Conservation (phyloP, 2,329 filamentous ascomycete species). For the Nothopassalora personata region DNA sequence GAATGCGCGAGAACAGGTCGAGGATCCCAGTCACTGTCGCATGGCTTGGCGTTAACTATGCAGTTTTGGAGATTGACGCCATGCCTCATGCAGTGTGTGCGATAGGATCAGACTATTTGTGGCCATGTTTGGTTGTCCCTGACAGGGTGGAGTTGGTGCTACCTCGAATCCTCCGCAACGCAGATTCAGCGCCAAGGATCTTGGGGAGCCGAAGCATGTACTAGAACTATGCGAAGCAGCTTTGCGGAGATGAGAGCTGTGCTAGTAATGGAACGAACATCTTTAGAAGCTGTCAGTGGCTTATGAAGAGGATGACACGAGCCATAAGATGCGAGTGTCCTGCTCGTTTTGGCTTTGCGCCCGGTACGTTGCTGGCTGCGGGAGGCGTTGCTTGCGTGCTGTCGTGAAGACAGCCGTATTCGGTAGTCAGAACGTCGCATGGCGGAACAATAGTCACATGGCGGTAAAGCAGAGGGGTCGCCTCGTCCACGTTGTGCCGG, state of each 20-base stretch:
- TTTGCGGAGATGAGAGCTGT: background rate
- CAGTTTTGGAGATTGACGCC: background rate
- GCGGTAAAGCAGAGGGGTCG: background rate
- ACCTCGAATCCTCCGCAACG: slow-evolving; percentile 1
- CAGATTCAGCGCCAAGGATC: background rate
- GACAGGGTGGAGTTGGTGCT: background rate
- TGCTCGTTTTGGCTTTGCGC: background rate
- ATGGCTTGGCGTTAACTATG: slow-evolving; percentile 5
- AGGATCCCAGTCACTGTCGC: background rate
- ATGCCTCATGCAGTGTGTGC: slow-evolving; percentile 2
- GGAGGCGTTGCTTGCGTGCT: background rate
- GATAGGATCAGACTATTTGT: slow-evolving; percentile 6
- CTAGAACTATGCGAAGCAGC: background rate
- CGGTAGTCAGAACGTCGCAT: background rate
- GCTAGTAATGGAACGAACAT: background rate
- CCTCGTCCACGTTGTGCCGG: background rate
- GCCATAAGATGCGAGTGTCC: background rate
- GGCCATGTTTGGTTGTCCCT: background rate
- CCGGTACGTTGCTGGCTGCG: background rate
- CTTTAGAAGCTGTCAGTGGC: background rate
- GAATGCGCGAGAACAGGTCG: slow-evolving; percentile 1
- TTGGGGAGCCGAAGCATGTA: slow-evolving; percentile 7
- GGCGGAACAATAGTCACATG: background rate
- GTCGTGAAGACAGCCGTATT: background rate
- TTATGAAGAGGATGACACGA: background rate